Evolutionary conservation across 73 alveolate genomes (phyloP), one percentile per base, ranked within the genome.

Genomic region (Paramecium octaurelia): DNA sequence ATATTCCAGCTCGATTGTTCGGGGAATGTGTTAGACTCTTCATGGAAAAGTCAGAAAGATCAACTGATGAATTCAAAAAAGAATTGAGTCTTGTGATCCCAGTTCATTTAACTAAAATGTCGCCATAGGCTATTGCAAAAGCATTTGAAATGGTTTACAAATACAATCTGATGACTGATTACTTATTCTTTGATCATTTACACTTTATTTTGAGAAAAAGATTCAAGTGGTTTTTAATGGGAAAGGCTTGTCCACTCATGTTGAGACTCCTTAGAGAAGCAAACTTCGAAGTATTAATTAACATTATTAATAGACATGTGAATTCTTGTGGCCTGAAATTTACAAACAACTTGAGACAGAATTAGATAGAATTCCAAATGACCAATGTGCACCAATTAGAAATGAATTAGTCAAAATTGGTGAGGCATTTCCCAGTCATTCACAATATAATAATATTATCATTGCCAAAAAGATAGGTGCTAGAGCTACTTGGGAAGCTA

Each of bases 401-500:
- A 58, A 80, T 80, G 91, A 80, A 27, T 42, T 80, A 46, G 57
- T 44, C 42, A 43, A 43, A 24, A 24, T 42, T 46, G 46, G 29
- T 34, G 29, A 80, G 20, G 75, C 35, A 1, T 80, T 40, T 23
- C 76, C 91, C 6, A 43, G 76, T 80, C 91, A 80, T 46, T 34
- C 23, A 42, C 34, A 80, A 48, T 80, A 80, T 46, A 43, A 48
- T 44, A 80, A 31, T 44, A 23, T 23, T 3, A 24, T 31, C 4
- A 80, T 80, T 8, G 57, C 57, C n/a, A 46, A 43, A 80, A 44
- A 40, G 18, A 20, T 80, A 80, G 43, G 64, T 44, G 38, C 48
- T 31, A 80, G 91, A 18, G 91, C 57, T 44, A 80, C 91, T 8
- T 80, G 91, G 91, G 91, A 80, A 48, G 91, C 46, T 20, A 80